phyloP scores from a whole-genome alignment of 2,329 filamentous ascomycete species.

The Verticillium longisporum region DNA sequence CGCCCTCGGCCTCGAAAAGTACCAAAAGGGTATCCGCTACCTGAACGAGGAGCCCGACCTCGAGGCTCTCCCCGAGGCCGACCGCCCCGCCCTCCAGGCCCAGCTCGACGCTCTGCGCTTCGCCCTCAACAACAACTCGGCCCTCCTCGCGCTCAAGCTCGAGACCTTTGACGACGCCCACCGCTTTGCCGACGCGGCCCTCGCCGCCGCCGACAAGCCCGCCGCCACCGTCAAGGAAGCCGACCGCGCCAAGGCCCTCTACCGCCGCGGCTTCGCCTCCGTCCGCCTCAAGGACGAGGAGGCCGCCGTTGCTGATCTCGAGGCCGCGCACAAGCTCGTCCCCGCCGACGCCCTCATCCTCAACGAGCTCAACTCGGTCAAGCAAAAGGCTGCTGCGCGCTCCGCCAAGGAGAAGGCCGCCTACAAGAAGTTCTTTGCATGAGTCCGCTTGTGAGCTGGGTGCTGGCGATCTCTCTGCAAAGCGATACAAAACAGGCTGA shows the following conservation, averaged over 20 bases:
- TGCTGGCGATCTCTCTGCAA: too few relatives aligned
- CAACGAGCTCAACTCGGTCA: conserved; percentile 68
- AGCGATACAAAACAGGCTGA: too few relatives aligned
- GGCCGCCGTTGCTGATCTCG: conserved; percentile 65
- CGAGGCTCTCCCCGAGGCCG: conserved; percentile 64
- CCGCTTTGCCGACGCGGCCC: conserved; percentile 64
- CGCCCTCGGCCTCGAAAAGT: conserved; percentile 73
- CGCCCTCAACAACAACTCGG: conserved; percentile 80
- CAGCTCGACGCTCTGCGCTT: conserved; percentile 61
- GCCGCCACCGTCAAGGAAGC: conserved; percentile 62
- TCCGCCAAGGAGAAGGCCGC: conserved; percentile 85
- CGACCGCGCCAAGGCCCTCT: conserved; percentile 85
- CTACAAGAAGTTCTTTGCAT: conserved; percentile 88
- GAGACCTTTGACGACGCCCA: conserved; percentile 63
- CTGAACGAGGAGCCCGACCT: conserved; percentile 75
- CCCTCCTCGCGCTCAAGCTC: conserved; percentile 79
- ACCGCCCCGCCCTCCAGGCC: conserved; percentile 51
- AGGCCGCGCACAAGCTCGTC: conserved; percentile 67
- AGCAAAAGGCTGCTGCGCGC: conserved; percentile 66
- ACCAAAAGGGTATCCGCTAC: conserved; percentile 88
- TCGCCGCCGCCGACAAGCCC: conserved; percentile 58
- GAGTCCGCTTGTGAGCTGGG: conserved; percentile 6
- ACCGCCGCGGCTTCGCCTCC: conserved; percentile 71
- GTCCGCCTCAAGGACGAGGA: conserved; percentile 80
- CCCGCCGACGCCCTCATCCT: conserved; percentile 69